Conservation (phyloP, 2,329 filamentous ascomycete genomes). For the Venturia asperata region DNA sequence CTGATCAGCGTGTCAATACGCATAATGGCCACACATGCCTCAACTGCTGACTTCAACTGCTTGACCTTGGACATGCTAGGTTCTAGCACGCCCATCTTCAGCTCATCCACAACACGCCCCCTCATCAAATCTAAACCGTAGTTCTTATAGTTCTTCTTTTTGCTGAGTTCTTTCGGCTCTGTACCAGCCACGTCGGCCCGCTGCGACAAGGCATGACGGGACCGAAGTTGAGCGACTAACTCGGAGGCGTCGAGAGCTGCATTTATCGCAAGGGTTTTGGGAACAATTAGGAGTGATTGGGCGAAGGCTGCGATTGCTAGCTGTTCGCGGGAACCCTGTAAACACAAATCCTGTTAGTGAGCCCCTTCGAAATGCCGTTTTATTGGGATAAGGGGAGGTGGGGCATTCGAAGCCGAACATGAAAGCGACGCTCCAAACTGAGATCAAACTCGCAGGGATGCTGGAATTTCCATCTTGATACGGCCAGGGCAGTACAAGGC, state of each 20-base stretch:
- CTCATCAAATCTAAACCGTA: slow-evolving; percentile 87
- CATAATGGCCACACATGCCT: slow-evolving; percentile 99
- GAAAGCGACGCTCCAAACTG: not conserved
- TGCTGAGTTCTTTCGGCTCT: slow-evolving; percentile 81
- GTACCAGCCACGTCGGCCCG: slow-evolving; percentile 69
- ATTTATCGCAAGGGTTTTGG: slow-evolving; percentile 94
- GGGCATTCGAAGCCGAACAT: not conserved
- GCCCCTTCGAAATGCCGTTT: not conserved
- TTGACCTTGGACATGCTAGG: slow-evolving; percentile 97
- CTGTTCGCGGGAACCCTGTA: slow-evolving; percentile 80
- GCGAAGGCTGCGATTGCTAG: slow-evolving; percentile 97
- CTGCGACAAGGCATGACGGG: slow-evolving; percentile 88
- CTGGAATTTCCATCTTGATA: not conserved
- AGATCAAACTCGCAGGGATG: not conserved
- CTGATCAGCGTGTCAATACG: slow-evolving; percentile 98
- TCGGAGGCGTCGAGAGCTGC: slow-evolving; percentile 94
- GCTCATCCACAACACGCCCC: slow-evolving; percentile 84
- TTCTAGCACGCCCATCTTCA: slow-evolving; percentile 93
- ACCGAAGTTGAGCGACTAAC: slow-evolving; percentile 89
- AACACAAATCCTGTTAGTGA: slow-evolving; percentile 26
- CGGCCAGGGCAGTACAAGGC: not conserved
- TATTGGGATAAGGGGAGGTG: not conserved
- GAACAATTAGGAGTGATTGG: slow-evolving; percentile 85
- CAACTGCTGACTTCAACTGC: slow-evolving; percentile 96
- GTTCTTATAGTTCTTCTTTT: slow-evolving; percentile 97